Evolutionary conservation across 208 protist species (phyloP).

Genomic region (Wallacemonas sp.): DNA sequence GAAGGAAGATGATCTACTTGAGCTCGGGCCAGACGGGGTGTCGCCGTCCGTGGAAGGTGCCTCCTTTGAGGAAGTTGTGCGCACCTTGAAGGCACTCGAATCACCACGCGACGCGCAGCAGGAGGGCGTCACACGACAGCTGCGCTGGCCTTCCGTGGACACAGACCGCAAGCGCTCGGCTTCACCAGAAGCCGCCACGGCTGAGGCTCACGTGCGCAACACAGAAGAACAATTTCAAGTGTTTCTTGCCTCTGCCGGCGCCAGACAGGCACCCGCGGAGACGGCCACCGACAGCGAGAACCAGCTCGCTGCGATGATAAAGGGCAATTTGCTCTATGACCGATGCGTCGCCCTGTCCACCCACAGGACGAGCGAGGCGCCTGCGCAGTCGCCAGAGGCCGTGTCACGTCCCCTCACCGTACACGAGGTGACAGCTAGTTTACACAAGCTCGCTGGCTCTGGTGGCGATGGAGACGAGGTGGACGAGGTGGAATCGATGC

Average conservation of each 20-base stretch:
- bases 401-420: not conserved
- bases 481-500: not conserved
- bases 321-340: not conserved
- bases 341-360: not conserved
- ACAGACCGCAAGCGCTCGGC: not conserved
- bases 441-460: not conserved
- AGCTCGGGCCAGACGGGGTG: not conserved
- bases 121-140: conserved; percentile 1
- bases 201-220: not conserved
- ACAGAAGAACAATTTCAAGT: not conserved
- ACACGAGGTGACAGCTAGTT: conserved; percentile 1
- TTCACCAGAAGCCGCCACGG: not conserved
- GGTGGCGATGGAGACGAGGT: not conserved
- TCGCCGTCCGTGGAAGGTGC: conserved; percentile 9
- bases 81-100: conserved; percentile 10
- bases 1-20: not conserved
- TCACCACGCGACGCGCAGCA: not conserved
- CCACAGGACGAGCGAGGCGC: no score
- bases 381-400: not conserved
- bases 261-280: not conserved
- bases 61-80: conserved; percentile 8
- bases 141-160: not conserved
- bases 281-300: not conserved
- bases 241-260: not conserved
- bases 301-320: not conserved